Base-by-base conservation (phyloP, 2,329 filamentous ascomycete species). In the Beauveria rudraprayagi region DNA sequence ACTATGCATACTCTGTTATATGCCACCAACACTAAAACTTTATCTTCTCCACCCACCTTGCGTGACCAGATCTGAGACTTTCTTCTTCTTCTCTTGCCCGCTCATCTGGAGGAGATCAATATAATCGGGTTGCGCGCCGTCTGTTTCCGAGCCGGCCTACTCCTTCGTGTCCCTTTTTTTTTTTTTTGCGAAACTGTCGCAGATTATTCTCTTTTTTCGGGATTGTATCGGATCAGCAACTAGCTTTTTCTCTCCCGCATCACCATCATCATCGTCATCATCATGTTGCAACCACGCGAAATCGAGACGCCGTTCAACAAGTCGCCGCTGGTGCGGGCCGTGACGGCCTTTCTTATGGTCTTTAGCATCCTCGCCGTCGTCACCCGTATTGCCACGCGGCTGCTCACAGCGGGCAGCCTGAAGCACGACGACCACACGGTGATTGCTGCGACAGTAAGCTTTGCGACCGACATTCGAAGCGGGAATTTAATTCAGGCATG, bases 281-380 rank as follows among this genome's bases (percentile, higher is more conserved):
- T 22, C 30, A 59, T 59, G 56, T 54, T 64, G 48, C 44, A 61
- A 34, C 60, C 63, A 19, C 63, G 66, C 19, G 66, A 68, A 56
- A 56, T 61, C 30, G 66, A 66, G 47, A 66, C 66, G 26, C 60
- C 65, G 22, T 64, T 60, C 44, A 67, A 67, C 62, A 68, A 68
- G 58, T 60, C 66, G 60, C 66, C 66, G 50, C 43, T 68, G 14
- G 63, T 68, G 41, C 63, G 66, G 30, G 66, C 66, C 16, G 28
- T 67, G 26, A 54, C 66, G 34, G 65, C 63, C 53, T 57, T 67
- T 14, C 61, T 68, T 41, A 66, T 68, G 65, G 66, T 67, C 4
- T 64, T 68, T 44, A 52, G 64, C 16, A 62, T 66, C 10, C 62
- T 68, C 17, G 61, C 66, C 3, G 63, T 64, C 26, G 50, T 65